These are phyloP conservation scores for Annulohypoxylon bovei DNA, from an alignment of 495 filamentous ascomycete species.

Conservation along the genomic window DNA sequence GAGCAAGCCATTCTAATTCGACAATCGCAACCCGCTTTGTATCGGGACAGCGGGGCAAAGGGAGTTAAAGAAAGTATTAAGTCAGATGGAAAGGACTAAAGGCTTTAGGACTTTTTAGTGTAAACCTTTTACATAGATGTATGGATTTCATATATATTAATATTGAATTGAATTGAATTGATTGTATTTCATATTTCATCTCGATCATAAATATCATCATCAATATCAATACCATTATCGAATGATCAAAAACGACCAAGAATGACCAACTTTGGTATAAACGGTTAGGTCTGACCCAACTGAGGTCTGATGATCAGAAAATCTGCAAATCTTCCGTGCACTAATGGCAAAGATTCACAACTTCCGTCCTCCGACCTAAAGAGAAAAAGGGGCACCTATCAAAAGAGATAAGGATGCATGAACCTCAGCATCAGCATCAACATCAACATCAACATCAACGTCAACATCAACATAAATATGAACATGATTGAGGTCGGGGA, in stretches of 20 bases:
- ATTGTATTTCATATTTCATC: no score
- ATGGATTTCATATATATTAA: no score
- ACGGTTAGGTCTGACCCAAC: neutral
- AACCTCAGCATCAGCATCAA: neutral
- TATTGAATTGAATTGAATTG: no score
- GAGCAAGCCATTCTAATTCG: neutral
- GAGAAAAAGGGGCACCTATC: neutral
- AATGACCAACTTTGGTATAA: slow-evolving; percentile 15
- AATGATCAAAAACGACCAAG: neutral
- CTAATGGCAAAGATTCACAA: slow-evolving; percentile 6
- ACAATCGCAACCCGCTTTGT: slow-evolving; percentile 22
- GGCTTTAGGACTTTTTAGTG: neutral
- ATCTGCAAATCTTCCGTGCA: slow-evolving; percentile 3
- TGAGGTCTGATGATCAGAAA: slow-evolving; percentile 18
- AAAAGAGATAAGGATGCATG: no score
- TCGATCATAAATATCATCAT: neutral
- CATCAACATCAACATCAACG: neutral
- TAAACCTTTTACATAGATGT: neutral
- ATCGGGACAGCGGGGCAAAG: slow-evolving; percentile 31
- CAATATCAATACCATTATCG: neutral
- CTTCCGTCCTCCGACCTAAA: neutral
- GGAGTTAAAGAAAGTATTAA: neutral
- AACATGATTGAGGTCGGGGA: neutral
- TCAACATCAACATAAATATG: neutral
- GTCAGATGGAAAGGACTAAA: neutral